Percentiles rank a stretch among this genome's conserved stretches.
Evolutionary conservation across 129 eudicot genomes (phyloP).

Genomic region (Logfia minima): DNA sequence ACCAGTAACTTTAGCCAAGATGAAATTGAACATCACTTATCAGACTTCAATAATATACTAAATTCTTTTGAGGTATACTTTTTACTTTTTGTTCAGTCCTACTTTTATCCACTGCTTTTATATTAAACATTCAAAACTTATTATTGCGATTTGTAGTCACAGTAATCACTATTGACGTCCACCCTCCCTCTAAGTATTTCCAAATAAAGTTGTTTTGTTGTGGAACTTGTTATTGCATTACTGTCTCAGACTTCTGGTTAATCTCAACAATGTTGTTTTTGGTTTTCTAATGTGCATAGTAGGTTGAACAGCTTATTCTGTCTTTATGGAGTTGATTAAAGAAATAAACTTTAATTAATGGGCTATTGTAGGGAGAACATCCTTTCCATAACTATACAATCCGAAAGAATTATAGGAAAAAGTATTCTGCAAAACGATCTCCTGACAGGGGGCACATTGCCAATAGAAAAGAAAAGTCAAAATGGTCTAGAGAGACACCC

Average conservation of each 20-base stretch:
- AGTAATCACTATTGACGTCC: background rate
- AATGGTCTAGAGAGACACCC: conserved; percentile 35
- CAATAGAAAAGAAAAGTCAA: conserved; percentile 38
- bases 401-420: conserved; percentile 68
- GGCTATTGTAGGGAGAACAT: conserved; percentile 73
- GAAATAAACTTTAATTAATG: conserved; percentile 10
- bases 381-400: conserved; percentile 93
- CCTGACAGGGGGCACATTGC: conserved; percentile 33
- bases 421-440: conserved; percentile 32
- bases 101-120: background rate
- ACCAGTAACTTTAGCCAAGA: conserved; percentile 45
- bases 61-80: conserved; percentile 73
- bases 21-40: conserved; percentile 67
- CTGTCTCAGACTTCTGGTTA: background rate
- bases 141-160: background rate
- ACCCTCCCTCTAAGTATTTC: background rate
- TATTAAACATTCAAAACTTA: background rate
- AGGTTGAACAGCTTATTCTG: background rate
- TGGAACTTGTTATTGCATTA: conserved; percentile 1
- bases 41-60: conserved; percentile 62
- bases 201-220: conserved; percentile 5
- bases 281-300: too few species aligned
- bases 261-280: conserved; percentile 4
- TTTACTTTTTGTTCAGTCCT: background rate
- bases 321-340: background rate